Conservation (phyloP, 345 rosid species). For the Rhodamnia argentea region DNA sequence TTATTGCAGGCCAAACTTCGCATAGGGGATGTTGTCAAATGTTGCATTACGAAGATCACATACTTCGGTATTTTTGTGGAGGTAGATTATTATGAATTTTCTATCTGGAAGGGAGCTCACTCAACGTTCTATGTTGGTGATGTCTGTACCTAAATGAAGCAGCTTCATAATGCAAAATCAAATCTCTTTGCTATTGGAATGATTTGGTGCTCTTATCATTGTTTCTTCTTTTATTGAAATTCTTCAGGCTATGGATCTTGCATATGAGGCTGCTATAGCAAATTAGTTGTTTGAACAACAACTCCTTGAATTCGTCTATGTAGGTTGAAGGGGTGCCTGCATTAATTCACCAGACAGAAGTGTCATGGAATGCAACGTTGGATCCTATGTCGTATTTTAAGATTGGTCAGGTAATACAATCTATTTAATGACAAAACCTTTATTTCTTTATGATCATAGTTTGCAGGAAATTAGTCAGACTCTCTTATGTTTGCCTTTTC, state of each 20-base stretch:
- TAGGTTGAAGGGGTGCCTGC: conserved; percentile 90
- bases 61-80: conserved; percentile 92
- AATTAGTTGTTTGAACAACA: background rate
- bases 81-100: conserved; percentile 23
- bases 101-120: background rate
- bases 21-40: conserved; percentile 82
- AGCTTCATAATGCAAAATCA: background rate
- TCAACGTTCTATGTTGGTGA: background rate
- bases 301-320: background rate
- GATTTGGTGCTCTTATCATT: background rate
- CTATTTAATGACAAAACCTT: background rate
- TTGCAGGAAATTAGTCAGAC: background rate
- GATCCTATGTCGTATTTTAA: conserved; percentile 74
- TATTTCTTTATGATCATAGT: background rate
- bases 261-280: background rate
- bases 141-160: background rate
- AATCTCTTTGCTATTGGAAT: background rate
- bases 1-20: conserved; percentile 71
- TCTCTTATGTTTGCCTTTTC: background rate
- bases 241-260: no score
- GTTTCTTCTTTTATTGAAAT: no score
- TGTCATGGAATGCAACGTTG: conserved; percentile 95
- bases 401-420: conserved; percentile 68
- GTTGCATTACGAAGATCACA: conserved; percentile 79
- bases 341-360: conserved; percentile 82